Conservation (phyloP, 805 yeast genomes). For the Yarrowia sp. region DNA sequence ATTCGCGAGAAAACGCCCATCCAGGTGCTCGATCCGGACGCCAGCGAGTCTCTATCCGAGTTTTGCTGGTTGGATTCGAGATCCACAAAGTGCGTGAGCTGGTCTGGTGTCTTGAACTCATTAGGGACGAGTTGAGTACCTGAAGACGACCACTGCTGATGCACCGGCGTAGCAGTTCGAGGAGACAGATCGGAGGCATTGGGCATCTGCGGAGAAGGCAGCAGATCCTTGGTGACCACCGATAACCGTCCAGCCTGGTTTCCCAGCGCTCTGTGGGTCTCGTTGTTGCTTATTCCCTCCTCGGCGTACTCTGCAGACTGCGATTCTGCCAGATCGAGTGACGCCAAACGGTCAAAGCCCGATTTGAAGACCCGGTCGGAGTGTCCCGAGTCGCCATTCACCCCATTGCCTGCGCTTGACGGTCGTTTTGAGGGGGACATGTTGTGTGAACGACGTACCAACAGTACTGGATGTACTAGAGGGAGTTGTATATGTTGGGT, state of each 20-base stretch:
- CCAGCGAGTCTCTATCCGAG: slow-evolving; percentile 6
- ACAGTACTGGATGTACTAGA: no score
- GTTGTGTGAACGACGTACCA: no score
- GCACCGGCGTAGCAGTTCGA: neutral
- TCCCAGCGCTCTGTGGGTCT: slow-evolving; percentile 1
- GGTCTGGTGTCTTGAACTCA: slow-evolving; percentile 20
- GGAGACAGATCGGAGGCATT: slow-evolving; percentile 15
- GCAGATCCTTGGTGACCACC: slow-evolving; percentile 13
- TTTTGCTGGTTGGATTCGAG: slow-evolving; percentile 10
- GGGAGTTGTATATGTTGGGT: no score
- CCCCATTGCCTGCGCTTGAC: no score
- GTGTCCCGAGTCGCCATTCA: no score
- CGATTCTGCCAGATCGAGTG: neutral
- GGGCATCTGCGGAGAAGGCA: slow-evolving; percentile 22
- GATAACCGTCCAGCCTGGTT: slow-evolving; percentile 5
- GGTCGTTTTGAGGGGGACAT: neutral
- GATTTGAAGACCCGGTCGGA: neutral
- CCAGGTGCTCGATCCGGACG: slow-evolving; percentile 11
- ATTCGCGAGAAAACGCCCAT: slow-evolving; percentile 24
- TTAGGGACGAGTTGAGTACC: slow-evolving; percentile 5
- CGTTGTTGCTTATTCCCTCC: neutral
- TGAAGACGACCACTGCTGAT: neutral
- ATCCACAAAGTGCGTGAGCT: slow-evolving; percentile 23
- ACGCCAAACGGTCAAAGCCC: neutral
- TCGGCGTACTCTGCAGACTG: neutral